phyloP scores from a whole-genome alignment of 495 filamentous ascomycete species.

The Aspergillus indologenus region DNA sequence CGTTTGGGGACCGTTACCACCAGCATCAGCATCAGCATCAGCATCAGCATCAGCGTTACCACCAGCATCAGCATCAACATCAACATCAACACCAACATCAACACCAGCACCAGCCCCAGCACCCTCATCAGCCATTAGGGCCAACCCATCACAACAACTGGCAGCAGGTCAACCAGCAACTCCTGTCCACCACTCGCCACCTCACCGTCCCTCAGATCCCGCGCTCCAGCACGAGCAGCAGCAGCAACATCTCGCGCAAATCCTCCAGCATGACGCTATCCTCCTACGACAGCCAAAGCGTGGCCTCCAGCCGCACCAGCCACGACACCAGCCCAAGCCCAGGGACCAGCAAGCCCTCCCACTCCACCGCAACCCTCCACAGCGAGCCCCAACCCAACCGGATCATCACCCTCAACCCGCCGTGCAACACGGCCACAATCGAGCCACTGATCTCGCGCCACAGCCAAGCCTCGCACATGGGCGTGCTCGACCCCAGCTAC shows the following conservation, averaged over 20 bases:
- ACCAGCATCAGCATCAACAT: not conserved
- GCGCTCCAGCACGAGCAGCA: not conserved
- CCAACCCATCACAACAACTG: too few relatives aligned
- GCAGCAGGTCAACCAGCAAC: not conserved
- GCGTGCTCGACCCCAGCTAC: conserved; percentile 43
- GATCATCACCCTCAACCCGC: not conserved
- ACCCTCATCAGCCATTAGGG: not conserved
- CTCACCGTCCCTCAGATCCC: not conserved
- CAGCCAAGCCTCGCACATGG: conserved; percentile 44
- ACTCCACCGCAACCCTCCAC: not conserved
- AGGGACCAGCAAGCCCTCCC: not conserved
- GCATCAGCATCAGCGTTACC: not conserved
- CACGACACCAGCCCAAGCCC: not conserved
- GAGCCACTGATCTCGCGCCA: conserved; percentile 30
- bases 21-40: not conserved
- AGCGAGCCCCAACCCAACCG: not conserved
- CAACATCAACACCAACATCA: not conserved
- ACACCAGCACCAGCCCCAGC: not conserved
- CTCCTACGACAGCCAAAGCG: not conserved
- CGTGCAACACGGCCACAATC: not conserved
- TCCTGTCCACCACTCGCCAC: not conserved
- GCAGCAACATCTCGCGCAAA: not conserved
- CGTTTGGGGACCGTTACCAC: not conserved
- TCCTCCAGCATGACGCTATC: not conserved
- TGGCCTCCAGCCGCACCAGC: conserved; percentile 5